phyloP scores from a whole-genome alignment of 106 monocot species.

The Acorus calamus region DNA sequence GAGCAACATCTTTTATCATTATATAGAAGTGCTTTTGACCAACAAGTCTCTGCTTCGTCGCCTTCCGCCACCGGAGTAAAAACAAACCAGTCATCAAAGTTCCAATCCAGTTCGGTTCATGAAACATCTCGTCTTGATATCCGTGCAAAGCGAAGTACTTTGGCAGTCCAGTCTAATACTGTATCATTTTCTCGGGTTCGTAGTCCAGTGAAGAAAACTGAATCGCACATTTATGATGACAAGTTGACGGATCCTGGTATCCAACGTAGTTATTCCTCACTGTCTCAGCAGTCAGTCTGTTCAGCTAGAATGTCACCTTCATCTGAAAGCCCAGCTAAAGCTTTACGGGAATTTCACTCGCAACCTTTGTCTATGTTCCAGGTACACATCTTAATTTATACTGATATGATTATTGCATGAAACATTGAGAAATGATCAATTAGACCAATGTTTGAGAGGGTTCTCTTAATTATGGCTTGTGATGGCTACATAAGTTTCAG shows the following conservation, averaged over 20 bases:
- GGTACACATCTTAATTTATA: conserved; percentile 16
- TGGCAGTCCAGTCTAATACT: conserved; percentile 8
- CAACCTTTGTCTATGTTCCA: conserved; percentile 69
- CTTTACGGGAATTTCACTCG: conserved; percentile 56
- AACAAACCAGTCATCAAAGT: conserved; percentile 10
- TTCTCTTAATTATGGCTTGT: too few species aligned
- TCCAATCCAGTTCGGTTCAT: conserved; percentile 13
- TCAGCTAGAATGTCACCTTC: conserved; percentile 52
- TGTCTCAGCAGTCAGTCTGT: conserved; percentile 54
- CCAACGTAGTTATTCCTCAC: conserved; percentile 56
- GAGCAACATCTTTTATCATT: conserved; percentile 63
- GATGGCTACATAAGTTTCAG: too few species aligned
- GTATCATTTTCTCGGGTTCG: conserved; percentile 12
- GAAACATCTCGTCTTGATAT: conserved; percentile 12
- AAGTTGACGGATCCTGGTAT: conserved; percentile 21
- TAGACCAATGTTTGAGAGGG: too few species aligned
- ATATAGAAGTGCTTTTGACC: conserved; percentile 60
- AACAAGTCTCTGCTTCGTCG: conserved; percentile 31
- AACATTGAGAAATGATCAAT: too few species aligned
- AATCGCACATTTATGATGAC: conserved; percentile 7
- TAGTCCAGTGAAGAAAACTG: conserved; percentile 17
- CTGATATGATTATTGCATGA: too few species aligned
- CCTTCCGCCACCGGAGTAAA: conserved; percentile 16
- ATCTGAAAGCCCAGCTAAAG: conserved; percentile 42
- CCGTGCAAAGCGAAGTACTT: conserved; percentile 11